A percentile compares a stretch with the other conserved stretches of the same genome.
phyloP scores from a whole-genome alignment of 768 basidiomycete species.

The Mycena epipterygia region DNA sequence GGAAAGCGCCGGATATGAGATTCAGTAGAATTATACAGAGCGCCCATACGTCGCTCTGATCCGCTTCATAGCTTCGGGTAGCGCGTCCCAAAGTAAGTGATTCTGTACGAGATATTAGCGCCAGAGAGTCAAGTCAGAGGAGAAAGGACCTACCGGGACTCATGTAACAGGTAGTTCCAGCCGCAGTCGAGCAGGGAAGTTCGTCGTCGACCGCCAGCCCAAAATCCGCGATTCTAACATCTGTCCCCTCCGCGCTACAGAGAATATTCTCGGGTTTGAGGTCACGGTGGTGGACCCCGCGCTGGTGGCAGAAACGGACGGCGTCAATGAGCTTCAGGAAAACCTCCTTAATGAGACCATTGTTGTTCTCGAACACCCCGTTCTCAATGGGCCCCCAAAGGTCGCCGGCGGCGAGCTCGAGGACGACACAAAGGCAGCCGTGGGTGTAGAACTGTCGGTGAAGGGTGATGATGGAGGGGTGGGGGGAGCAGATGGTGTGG shows the following conservation, averaged over 20 bases:
- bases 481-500: not conserved
- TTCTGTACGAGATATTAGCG: too few relatives aligned
- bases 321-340: not conserved
- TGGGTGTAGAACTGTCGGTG: not conserved
- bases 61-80: conserved; percentile 28
- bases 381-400: not conserved
- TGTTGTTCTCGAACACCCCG: not conserved
- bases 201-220: conserved; percentile 51
- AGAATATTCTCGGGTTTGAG: conserved; percentile 80
- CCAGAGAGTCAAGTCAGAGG: too few relatives aligned
- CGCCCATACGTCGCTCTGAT: conserved; percentile 61
- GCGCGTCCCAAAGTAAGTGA: not conserved
- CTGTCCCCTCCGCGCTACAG: conserved; percentile 58
- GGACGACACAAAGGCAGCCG: not conserved
- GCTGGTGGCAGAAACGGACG: conserved; percentile 72
- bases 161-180: conserved; percentile 38
- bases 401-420: not conserved
- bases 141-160: too few relatives aligned
- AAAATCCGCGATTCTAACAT: conserved; percentile 66
- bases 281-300: conserved; percentile 65
- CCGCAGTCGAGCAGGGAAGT: conserved; percentile 25
- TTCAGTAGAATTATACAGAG: conserved; percentile 70
- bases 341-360: not conserved
- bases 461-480: not conserved
- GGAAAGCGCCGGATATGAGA: conserved; percentile 65